Conservation (phyloP, 305 asterid genomes). For the Solanum hybrid region DNA sequence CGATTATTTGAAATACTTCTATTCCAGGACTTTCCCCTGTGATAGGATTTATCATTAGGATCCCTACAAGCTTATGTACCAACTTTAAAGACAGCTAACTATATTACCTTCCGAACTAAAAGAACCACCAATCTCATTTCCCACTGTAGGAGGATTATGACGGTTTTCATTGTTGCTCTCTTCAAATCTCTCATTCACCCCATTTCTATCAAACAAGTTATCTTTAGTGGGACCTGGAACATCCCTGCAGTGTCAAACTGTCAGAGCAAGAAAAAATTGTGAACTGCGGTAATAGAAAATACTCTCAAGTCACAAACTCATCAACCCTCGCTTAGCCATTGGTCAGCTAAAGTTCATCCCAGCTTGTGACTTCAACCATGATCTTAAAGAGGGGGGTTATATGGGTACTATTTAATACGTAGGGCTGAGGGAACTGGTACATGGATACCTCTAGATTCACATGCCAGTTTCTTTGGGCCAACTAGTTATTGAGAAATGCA, state of each 20-base stretch:
- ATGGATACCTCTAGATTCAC: neutral
- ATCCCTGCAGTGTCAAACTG: constrained; percentile 45
- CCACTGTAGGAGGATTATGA: constrained; percentile 33
- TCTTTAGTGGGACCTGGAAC: constrained; percentile 36
- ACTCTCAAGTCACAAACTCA: neutral
- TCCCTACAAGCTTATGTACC: constrained; percentile 4
- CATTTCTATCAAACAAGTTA: constrained; percentile 46
- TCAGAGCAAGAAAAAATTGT: constrained; percentile 7
- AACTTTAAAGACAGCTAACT: constrained; percentile 6
- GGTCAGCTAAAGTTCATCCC: neutral
- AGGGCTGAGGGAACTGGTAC: neutral
- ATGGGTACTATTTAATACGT: neutral
- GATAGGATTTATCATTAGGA: constrained; percentile 12
- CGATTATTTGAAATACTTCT: constrained; percentile 80
- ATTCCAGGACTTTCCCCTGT: constrained; percentile 89
- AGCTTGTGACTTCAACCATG: neutral
- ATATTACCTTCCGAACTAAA: constrained; percentile 63
- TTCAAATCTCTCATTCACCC: constrained; percentile 30
- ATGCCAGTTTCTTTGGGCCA: neutral
- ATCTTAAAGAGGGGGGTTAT: neutral
- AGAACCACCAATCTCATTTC: constrained; percentile 45
- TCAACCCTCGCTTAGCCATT: neutral
- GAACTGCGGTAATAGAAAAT: neutral
- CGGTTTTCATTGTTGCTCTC: constrained; percentile 35
- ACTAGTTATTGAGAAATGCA: neutral